A percentile compares a stretch with the other conserved stretches of the same genome.
Evolutionary conservation across 257 asterid genomes (phyloP).

Genomic region (Datura wrightii): DNA sequence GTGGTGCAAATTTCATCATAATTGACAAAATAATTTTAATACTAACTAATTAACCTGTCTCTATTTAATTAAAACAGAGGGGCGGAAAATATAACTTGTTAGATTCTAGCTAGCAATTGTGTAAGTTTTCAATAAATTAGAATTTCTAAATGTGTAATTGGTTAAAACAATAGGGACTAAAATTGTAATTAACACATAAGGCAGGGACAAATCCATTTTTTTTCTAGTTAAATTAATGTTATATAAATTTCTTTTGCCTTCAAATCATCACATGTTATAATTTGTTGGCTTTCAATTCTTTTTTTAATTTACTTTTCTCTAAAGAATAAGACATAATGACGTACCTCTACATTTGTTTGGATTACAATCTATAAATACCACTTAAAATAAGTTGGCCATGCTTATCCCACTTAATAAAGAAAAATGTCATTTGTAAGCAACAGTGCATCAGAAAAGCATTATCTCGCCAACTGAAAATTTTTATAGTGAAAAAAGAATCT

Average conservation of each 20-base stretch:
- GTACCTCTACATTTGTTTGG: not conserved
- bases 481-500: too few relatives aligned
- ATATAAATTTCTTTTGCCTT: not conserved
- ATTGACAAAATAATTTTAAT: too few relatives aligned
- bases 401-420: not conserved
- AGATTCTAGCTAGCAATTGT: not conserved
- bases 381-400: not conserved
- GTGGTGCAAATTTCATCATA: too few relatives aligned
- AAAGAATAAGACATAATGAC: not conserved
- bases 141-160: not conserved
- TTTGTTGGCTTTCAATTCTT: not conserved
- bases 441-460: not conserved
- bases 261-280: slow-evolving; percentile 7
- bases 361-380: not conserved
- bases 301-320: not conserved
- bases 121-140: not conserved
- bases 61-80: too few relatives aligned
- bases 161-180: not conserved
- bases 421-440: not conserved
- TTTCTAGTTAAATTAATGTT: not conserved
- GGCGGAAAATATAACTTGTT: not conserved
- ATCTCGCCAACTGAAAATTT: not conserved
- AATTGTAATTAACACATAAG: not conserved
- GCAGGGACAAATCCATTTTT: not conserved
- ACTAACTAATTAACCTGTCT: too few relatives aligned